Evolutionary conservation across 2,329 filamentous ascomycete species (phyloP), one percentile per base, ranked within the genome.

Genomic region (Corynespora cassiicola): DNA sequence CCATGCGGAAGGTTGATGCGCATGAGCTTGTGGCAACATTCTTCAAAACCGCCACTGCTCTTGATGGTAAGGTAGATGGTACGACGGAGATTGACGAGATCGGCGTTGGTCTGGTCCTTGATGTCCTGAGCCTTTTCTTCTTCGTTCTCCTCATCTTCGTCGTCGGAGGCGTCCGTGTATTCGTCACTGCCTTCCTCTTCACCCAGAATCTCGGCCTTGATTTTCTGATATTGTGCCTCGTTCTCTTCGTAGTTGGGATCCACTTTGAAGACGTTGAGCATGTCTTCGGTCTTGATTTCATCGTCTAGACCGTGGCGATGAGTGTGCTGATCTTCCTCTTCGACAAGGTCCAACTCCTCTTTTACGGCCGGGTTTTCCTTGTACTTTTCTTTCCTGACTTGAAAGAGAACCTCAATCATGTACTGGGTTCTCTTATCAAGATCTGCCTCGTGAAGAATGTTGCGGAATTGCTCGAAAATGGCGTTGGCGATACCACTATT

Each of bases 381-480:
- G 77, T 95, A 99, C 58, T 87, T 87, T 71, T 97, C 92, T 71
- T 96, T 96, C 49, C 94, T 83, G 39, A 96, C 87, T 72, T 99
- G 91, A 67, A 99, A 99, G 27, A 99, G 74, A 5, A 97, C 94
- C 68, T 99, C 94, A 40, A 99, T 92, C 88, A 96, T 96, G 71
- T 97, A 99, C 72, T 99, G 94, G n/a, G 92, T 91, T 50, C 94
- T 82, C 77, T 96, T 96, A 65, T 97, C 92, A 66, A 99, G 96
- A 62, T 94, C 91, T 28, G 90, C 90, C 69, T 99, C 94, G 73
- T 99, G 92, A 7, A 99, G 75, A 49, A 97, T 96, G 56, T 87
- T 92, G 56, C 94, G 79, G 75, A 99, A 95, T 68, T 96, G 91
- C 61, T 99, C 94, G 63, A 95, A 99, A 6, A 99, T 90, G 16